phyloP scores from a whole-genome alignment of 257 asterid genomes.

The Catharanthus roseus region DNA sequence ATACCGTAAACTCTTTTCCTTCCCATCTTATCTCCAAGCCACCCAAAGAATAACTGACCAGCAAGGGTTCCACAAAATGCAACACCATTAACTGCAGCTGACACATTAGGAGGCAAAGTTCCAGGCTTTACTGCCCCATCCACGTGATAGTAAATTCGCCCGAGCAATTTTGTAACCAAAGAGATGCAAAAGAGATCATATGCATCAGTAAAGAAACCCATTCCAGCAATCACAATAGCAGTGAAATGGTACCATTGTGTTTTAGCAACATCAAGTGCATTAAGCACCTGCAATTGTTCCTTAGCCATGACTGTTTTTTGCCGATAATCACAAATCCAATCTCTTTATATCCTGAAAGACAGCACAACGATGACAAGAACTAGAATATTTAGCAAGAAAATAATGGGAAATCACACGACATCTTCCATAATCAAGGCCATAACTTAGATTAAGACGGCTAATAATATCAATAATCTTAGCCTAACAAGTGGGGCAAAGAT shows the following conservation, averaged over 20 bases:
- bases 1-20: conserved; percentile 20
- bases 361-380: not conserved
- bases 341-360: conserved; percentile 3
- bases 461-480: not conserved
- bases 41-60: conserved; percentile 24
- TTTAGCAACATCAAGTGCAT: conserved; percentile 59
- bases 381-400: not conserved
- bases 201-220: conserved; percentile 76
- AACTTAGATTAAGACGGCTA: not conserved
- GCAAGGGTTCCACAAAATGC: conserved; percentile 17
- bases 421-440: not conserved
- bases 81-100: conserved; percentile 23
- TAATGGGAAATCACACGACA: not conserved
- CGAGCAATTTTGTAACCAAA: conserved; percentile 38
- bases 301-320: conserved; percentile 27
- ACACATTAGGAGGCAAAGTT: conserved; percentile 26
- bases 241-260: conserved; percentile 63
- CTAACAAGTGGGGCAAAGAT: not conserved
- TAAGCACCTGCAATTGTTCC: conserved; percentile 45
- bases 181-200: conserved; percentile 59
- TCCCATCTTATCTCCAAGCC: conserved; percentile 30
- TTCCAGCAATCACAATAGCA: conserved; percentile 61
- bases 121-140: conserved; percentile 25
- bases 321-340: not conserved
- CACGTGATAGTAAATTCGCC: conserved; percentile 46